A percentile compares a stretch with the other conserved stretches of the same genome.
Evolutionary conservation across 2,329 filamentous ascomycete species (phyloP).

Genomic region (Fusarium nurragi): DNA sequence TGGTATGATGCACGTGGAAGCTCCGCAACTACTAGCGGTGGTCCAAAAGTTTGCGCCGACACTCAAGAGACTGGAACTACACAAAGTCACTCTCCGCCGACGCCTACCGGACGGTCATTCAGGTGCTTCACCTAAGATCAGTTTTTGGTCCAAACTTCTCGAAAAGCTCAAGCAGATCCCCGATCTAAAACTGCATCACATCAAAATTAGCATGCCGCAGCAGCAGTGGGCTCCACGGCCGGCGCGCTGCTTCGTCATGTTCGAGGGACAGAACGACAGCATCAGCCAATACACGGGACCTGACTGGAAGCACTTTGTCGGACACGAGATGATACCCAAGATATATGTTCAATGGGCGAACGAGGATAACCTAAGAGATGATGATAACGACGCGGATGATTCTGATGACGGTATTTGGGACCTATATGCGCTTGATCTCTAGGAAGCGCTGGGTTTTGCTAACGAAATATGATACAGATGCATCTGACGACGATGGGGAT

Average conservation of each 20-base stretch:
- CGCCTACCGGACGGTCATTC: constrained; percentile 11
- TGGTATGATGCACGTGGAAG: constrained; percentile 50
- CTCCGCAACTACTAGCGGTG: constrained; percentile 47
- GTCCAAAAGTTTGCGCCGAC: constrained; percentile 55
- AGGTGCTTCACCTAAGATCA: constrained; percentile 34
- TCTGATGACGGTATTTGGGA: constrained; percentile 43
- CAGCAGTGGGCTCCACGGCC: constrained; percentile 40
- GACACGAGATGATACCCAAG: constrained; percentile 40
- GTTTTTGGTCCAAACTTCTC: constrained; percentile 55
- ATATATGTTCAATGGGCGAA: constrained; percentile 21
- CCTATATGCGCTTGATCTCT: constrained; percentile 43
- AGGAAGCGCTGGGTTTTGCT: constrained; percentile 25
- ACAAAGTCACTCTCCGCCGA: constrained; percentile 51
- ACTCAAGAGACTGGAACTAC: constrained; percentile 57
- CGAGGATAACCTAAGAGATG: constrained; percentile 23
- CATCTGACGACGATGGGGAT: constrained; percentile 4
- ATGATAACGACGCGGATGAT: constrained; percentile 26
- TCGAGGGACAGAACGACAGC: constrained; percentile 13
- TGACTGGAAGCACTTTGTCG: constrained; percentile 50
- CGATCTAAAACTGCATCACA: constrained; percentile 47
- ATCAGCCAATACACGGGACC: constrained; percentile 47
- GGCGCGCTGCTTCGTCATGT: constrained; percentile 4
- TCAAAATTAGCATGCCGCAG: constrained; percentile 46
- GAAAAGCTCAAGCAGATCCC: constrained; percentile 46
- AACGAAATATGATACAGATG: constrained; percentile 23